Evolutionary conservation across 2,329 filamentous ascomycete species (phyloP), one percentile per base, ranked within the genome.

Genomic region (Myriangium duriaei): DNA sequence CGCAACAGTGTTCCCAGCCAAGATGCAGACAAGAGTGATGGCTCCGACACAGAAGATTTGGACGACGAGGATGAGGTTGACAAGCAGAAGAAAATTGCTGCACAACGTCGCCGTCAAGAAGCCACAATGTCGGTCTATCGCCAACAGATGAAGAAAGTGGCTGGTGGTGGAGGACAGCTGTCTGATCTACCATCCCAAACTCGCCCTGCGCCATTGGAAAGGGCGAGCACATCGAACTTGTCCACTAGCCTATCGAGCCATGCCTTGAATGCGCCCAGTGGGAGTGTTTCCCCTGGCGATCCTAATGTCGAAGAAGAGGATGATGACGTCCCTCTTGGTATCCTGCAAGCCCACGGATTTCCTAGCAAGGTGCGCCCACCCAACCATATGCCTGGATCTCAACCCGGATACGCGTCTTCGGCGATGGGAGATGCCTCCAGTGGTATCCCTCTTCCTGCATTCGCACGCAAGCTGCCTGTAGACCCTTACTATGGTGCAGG

Each of bases 71-170:
- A 92, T 49, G 85, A 92, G 45, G 57, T 70, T 1, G 84, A 92
- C 51, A 83, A 81, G 52, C 74, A 76, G 17, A 79, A 70, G 53
- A 71, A 82, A 53, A 69, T 80, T 32, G 75, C 79, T 12, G 81
- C 78, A 55, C 83, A 91, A 55, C 71, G 86, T 45, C 74, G 77
- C 51, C 91, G 87, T 65, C 86, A 94, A 55, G 84, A 93, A 58
- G 86, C 86, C 10, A 84, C 91, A 55, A 79, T 94, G 67, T 72
- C 84, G 1, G 79, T 93, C 2, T 93, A 93, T 57, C 75, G 86
- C 41, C 86, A 94, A 57, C 82, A 91, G 59, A 94, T 93, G 86
- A 93, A 88, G 81, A 93, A 93, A 61, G 81, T 91, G 18, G 92
- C 85, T 1, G 86, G 86, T 33, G 83, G 88, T 49, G 63, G 75